Evolutionary conservation across 2,329 filamentous ascomycete species (phyloP).

Genomic region (Fusarium sp.): DNA sequence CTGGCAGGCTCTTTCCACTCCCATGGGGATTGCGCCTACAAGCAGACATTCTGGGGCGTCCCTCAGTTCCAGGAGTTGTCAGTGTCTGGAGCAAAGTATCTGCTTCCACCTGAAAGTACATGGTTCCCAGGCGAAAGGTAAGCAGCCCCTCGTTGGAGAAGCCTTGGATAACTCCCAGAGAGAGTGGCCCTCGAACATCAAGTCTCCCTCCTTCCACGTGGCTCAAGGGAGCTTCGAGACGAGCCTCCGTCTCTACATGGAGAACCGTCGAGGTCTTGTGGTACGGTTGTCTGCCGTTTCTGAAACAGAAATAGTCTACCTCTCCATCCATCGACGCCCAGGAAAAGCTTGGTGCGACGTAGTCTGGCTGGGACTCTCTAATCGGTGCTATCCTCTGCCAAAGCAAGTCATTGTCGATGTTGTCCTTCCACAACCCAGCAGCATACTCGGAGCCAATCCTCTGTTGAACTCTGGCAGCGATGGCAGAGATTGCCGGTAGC

Average conservation of each 20-base stretch:
- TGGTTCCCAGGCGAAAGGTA: not conserved
- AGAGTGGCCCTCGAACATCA: constrained; percentile 25
- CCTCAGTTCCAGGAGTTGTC: not conserved
- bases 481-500: constrained; percentile 50
- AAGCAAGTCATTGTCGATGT: constrained; percentile 43
- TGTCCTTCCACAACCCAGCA: constrained; percentile 51
- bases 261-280: constrained; percentile 26
- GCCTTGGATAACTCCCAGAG: constrained; percentile 11
- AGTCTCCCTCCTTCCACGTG: constrained; percentile 27
- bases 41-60: constrained; percentile 9
- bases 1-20: not conserved
- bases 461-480: constrained; percentile 45
- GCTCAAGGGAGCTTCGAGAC: constrained; percentile 31
- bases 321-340: constrained; percentile 46
- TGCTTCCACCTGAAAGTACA: not conserved
- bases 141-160: constrained; percentile 11
- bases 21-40: constrained; percentile 23
- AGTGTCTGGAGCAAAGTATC: constrained; percentile 33
- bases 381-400: constrained; percentile 19
- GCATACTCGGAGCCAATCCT: constrained; percentile 44
- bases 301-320: constrained; percentile 46
- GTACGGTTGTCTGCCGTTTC: constrained; percentile 38
- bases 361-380: not conserved
- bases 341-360: constrained; percentile 44
- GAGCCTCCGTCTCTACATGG: constrained; percentile 6